Base-by-base conservation (phyloP, 805 yeast species). In the Starmerella floris region DNA sequence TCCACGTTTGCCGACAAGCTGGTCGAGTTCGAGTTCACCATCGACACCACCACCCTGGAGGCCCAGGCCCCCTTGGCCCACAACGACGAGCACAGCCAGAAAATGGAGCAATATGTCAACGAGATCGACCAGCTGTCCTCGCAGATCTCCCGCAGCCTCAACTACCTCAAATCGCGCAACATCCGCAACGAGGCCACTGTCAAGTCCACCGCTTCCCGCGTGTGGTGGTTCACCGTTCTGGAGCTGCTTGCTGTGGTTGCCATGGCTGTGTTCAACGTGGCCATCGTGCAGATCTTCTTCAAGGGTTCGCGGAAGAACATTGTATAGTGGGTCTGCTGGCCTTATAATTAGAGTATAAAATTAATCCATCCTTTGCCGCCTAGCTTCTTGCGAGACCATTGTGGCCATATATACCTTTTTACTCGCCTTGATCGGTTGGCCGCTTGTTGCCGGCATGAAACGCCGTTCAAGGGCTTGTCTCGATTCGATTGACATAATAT, bases 161-260 rank as follows among this genome's bases (percentile, higher is more conserved):
- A 79, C 54, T 81, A 87, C 63, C 85, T 87, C 69, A 81, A 77
- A 63, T 77, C 93, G 11, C 79, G 98, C 67, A 88, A 83, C 63
- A 76, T 76, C 65, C 74, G 97, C 65, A 88, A 88, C 65, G 91
- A 83, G 73, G 74, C 79, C 39, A 83, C 95, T 34, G 95, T 83
- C 49, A 69, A 70, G 61, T 74, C 83, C 39, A 83, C 94, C 26
- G 83, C 79, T 56, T 66, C 77, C 17, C 76, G 94, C 58, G 72
- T 83, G 46, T 78, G 80, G 58, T 83, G 79, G 73, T 73, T 82
- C 56, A 76, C 87, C 36, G 63, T 82, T 41, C 62, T 75, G 45
- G 85, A 79, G 58, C 80, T 83, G 50, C 59, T 74, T 33, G 67
- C 79, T 53, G 80, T 80, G 73, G 83, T 79, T 39, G 80, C 78